Evolutionary conservation across 306 rosid species (phyloP), one percentile per base, ranked within the genome.

Genomic region (Castanospermum australe): DNA sequence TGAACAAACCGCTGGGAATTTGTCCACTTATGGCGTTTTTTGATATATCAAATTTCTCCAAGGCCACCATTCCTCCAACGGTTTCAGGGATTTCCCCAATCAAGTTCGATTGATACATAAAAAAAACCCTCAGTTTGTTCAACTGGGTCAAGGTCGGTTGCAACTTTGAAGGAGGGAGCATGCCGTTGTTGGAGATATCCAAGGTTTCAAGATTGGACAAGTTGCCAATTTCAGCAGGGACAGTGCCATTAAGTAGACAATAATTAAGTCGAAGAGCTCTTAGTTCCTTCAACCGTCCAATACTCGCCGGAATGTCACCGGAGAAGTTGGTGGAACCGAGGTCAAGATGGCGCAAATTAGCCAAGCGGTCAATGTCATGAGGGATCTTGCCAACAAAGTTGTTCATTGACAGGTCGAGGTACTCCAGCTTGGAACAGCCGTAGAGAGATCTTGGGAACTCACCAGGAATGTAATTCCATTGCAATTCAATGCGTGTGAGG

Each of bases 401-500:
- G 81, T 89, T 89, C 39, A 57, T 45, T 0, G 84, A 84, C 9
- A 89, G 83, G 71, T 85, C 79, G 0, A 89, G 44, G n/a, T 39
- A 36, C 25, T 44, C 59, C 0, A 89, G 84, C 45, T 81, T 87
- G 20, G 86, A 48, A 30, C 93, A 89, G 32, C 50, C 64, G 63
- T 71, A 87, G n/a, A 89, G 65, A 45, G 79, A 57, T 7, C 5
- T 81, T 0, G 91, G 93, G 56, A 89, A 89, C 47, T 64, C 77
- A 1, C 82, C 80, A 0, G 86, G 5, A 32, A 89, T 56, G 25
- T 0, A 38, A 80, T 89, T 87, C 1, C 0, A 0, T 1, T 22
- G 56, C 45, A 73, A 20, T 85, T 85, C 36, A 56, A 87, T 60
- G 17, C 3, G 7, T n/a, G 83, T 63, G 57, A 89, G 89, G 44